These are phyloP conservation scores for Geotrichum reessii DNA, from an alignment of 1,139 yeast genomes.

Conservation along the genomic window DNA sequence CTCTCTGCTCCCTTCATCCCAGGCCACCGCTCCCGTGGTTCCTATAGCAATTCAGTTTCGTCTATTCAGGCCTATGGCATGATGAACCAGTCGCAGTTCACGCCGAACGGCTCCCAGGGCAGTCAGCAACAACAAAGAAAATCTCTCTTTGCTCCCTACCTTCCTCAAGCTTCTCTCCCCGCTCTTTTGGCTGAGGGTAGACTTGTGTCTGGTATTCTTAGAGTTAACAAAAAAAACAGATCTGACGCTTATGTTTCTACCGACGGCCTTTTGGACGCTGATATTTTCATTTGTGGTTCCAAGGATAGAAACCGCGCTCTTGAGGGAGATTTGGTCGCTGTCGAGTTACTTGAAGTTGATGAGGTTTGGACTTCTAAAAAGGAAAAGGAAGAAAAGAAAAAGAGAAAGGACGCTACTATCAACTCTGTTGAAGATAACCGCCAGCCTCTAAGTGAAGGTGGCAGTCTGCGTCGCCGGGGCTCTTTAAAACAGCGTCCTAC, in stretches of 20 bases:
- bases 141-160: slow-evolving; percentile 89
- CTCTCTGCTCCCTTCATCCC: slow-evolving; percentile 53
- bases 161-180: slow-evolving; percentile 90
- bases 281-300: slow-evolving; percentile 96
- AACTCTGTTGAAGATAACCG: slow-evolving; percentile 28
- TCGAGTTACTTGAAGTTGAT: slow-evolving; percentile 87
- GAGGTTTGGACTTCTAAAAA: slow-evolving; percentile 97
- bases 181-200: slow-evolving; percentile 85
- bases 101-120: slow-evolving; percentile 28
- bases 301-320: slow-evolving; percentile 96
- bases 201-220: slow-evolving; percentile 81
- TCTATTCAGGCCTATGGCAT: slow-evolving; percentile 40
- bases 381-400: slow-evolving; percentile 94
- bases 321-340: slow-evolving; percentile 95
- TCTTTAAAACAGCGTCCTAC: slow-evolving; percentile 93
- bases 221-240: slow-evolving; percentile 92
- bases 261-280: slow-evolving; percentile 92
- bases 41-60: slow-evolving; percentile 63
- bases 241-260: slow-evolving; percentile 97
- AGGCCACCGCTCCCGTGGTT: slow-evolving; percentile 71
- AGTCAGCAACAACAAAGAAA: slow-evolving; percentile 51
- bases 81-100: slow-evolving; percentile 19
- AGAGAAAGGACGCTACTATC: slow-evolving; percentile 62
- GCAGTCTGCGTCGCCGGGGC: slow-evolving; percentile 70
- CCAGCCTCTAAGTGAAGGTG: slow-evolving; percentile 39